phyloP scores from a whole-genome alignment of 331 rosid species.

The Pyracantha coccinea region DNA sequence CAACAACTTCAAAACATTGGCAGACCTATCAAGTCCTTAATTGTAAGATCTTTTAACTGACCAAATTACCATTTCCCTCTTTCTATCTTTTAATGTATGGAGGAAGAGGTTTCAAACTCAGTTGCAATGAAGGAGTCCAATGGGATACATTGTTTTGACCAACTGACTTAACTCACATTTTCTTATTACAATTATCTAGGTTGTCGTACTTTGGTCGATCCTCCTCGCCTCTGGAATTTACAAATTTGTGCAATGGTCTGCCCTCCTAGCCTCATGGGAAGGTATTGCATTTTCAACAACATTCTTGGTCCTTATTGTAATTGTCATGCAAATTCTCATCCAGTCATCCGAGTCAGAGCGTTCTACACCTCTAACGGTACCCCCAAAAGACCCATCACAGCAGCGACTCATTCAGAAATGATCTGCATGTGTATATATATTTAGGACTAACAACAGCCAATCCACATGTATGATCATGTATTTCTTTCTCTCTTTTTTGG shows the following conservation, averaged over 20 bases:
- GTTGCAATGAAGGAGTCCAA: too few relatives aligned
- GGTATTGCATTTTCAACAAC: constrained; percentile 36
- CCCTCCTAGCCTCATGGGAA: constrained; percentile 57
- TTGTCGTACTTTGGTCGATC: constrained; percentile 46
- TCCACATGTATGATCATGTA: too few relatives aligned
- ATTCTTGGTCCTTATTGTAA: constrained; percentile 33
- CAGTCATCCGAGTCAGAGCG: constrained; percentile 51
- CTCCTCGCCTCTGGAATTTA: constrained; percentile 34
- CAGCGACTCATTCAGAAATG: constrained; percentile 30
- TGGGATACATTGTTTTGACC: too few relatives aligned
- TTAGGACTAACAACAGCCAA: too few relatives aligned
- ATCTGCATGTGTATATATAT: neutral
- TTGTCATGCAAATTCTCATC: constrained; percentile 57
- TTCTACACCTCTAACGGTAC: constrained; percentile 28
- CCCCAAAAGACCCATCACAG: constrained; percentile 33
- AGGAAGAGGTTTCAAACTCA: too few relatives aligned
- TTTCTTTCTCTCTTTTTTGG: too few relatives aligned
- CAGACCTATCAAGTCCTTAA: constrained; percentile 51
- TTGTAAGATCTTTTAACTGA: constrained; percentile 31
- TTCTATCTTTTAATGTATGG: too few relatives aligned
- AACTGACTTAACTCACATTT: neutral
- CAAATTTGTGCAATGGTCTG: constrained; percentile 33
- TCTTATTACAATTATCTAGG: constrained; percentile 32
- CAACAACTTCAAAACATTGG: constrained; percentile 30
- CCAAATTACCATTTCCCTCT: neutral